Evolutionary conservation across 768 basidiomycete genomes (phyloP).

Genomic region (Lentinula sp.): DNA sequence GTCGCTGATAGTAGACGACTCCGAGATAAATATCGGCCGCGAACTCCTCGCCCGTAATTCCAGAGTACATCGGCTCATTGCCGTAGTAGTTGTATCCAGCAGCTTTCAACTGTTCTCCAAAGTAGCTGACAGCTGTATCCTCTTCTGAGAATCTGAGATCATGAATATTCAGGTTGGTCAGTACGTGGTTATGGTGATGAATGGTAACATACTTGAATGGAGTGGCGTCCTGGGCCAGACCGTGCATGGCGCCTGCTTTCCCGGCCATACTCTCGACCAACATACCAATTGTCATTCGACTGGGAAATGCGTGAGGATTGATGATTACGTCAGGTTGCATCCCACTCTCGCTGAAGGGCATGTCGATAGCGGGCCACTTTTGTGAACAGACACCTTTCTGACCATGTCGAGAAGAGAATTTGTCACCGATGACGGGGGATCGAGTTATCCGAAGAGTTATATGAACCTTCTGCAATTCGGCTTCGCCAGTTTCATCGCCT

Average conservation of each 20-base stretch:
- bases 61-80: slow-evolving; percentile 99
- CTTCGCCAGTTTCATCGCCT: slow-evolving; percentile 86
- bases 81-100: slow-evolving; percentile 99
- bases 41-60: slow-evolving; percentile 98
- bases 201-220: slow-evolving; percentile 74
- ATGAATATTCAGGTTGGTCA: not conserved
- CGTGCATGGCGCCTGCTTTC: slow-evolving; percentile 99
- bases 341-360: slow-evolving; percentile 98
- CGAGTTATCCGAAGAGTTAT: slow-evolving; percentile 91
- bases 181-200: slow-evolving; percentile 10
- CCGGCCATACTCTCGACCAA: slow-evolving; percentile 99
- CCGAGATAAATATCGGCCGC: slow-evolving; percentile 98
- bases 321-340: slow-evolving; percentile 99
- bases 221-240: slow-evolving; percentile 96
- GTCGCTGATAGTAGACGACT: slow-evolving; percentile 96
- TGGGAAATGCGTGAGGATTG: slow-evolving; percentile 99
- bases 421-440: slow-evolving; percentile 96
- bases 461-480: slow-evolving; percentile 88
- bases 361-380: slow-evolving; percentile 96
- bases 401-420: slow-evolving; percentile 98
- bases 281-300: slow-evolving; percentile 99
- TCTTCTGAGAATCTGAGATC: slow-evolving; percentile 82
- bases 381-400: slow-evolving; percentile 99
- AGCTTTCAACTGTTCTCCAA: slow-evolving; percentile 88
- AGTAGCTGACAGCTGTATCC: slow-evolving; percentile 97